Conservation (phyloP, 305 asterid genomes). For the Andrographis paniculata region DNA sequence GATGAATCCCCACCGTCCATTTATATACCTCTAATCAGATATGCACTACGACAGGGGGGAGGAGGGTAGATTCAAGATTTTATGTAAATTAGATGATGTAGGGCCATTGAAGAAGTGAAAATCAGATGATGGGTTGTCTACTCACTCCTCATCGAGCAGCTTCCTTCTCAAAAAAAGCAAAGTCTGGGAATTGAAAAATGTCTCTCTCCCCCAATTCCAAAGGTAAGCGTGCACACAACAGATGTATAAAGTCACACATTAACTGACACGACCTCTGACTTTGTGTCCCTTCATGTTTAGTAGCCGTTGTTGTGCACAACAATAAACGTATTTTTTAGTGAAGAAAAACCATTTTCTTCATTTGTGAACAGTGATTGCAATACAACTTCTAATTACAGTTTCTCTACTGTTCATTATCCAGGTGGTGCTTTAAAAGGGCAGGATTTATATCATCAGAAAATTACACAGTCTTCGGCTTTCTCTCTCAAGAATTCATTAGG, state of each 20-base stretch:
- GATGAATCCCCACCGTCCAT: too few species aligned
- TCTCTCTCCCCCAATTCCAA: neutral
- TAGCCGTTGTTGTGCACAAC: neutral
- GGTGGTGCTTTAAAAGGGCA: too few species aligned
- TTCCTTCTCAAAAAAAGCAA: neutral
- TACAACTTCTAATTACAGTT: too few species aligned
- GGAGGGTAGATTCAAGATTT: too few species aligned
- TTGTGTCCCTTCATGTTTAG: conserved; percentile 1
- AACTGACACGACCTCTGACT: conserved; percentile 6
- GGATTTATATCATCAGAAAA: too few species aligned
- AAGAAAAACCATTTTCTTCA: too few species aligned
- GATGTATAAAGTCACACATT: conserved; percentile 13
- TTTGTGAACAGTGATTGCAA: too few species aligned
- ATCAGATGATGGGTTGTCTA: neutral
- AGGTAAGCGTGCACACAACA: conserved; percentile 18
- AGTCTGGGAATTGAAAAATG: neutral
- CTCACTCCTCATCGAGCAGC: neutral
- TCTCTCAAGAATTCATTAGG: neutral
- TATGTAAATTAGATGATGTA: too few species aligned
- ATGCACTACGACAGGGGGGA: neutral
- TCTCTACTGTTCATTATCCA: too few species aligned
- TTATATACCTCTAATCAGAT: too few species aligned
- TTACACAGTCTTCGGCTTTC: too few species aligned
- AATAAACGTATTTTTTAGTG: neutral
- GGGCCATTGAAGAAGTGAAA: neutral